Percentiles rank a stretch among this genome's conserved stretches.
phyloP scores from a whole-genome alignment of 208 protist species.

The Acanthamoeba culbertsoni region DNA sequence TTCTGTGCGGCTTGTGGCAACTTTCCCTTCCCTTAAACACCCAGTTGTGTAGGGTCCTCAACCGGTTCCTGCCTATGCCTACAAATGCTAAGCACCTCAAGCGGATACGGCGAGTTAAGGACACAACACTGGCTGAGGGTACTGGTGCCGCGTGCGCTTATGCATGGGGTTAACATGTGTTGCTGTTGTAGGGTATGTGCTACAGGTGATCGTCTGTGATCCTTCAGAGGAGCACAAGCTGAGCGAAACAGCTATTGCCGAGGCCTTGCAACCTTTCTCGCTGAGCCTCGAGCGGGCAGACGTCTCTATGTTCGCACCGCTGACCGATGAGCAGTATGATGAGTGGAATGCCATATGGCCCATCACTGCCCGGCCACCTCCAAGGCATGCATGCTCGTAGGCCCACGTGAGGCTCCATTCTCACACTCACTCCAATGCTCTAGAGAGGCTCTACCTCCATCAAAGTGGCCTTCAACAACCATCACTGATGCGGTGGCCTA shows the following conservation, averaged over 20 bases:
- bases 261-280: neutral
- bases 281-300: neutral
- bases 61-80: neutral
- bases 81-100: neutral
- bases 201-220: neutral
- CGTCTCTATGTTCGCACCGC: neutral
- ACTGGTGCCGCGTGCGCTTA: neutral
- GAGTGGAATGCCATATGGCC: slow-evolving; percentile 41
- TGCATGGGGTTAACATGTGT: neutral
- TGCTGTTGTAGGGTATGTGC: neutral
- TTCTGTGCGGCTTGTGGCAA: neutral
- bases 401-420: neutral
- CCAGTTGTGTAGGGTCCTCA: neutral
- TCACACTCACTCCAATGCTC: neutral
- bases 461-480: neutral
- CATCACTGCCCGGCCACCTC: neutral
- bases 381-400: neutral
- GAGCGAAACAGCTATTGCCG: neutral
- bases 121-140: neutral
- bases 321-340: neutral
- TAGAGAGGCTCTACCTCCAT: neutral
- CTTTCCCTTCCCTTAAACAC: neutral
- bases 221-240: neutral
- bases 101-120: neutral
- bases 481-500: neutral